Percentiles rank a stretch among this genome's conserved stretches.
phyloP scores from a whole-genome alignment of 768 basidiomycete genomes.

The Gloeophyllum trabeum region DNA sequence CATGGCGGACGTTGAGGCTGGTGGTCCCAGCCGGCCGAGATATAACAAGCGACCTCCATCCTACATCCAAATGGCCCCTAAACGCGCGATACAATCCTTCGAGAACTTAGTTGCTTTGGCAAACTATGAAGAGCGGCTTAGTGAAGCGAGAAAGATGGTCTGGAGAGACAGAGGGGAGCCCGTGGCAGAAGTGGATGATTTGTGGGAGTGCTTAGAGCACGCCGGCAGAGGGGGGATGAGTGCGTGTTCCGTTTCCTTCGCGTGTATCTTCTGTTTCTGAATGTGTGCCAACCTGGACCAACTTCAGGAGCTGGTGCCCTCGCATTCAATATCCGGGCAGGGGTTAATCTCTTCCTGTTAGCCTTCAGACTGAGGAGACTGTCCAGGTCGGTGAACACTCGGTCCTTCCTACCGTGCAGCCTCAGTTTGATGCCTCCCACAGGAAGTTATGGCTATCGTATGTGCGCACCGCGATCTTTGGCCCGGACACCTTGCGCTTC shows the following conservation, averaged over 20 bases:
- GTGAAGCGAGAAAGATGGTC: conserved; percentile 66
- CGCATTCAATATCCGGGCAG: conserved; percentile 73
- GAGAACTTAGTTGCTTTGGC: conserved; percentile 80
- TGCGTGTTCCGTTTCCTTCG: too few species aligned
- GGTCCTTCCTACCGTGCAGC: background rate
- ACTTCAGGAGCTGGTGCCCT: conserved; percentile 65
- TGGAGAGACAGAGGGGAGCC: conserved; percentile 76
- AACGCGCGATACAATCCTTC: conserved; percentile 59
- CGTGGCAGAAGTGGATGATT: conserved; percentile 49
- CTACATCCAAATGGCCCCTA: conserved; percentile 41
- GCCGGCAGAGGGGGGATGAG: conserved; percentile 60
- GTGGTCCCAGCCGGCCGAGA: background rate
- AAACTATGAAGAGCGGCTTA: conserved; percentile 69
- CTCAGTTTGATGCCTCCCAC: background rate
- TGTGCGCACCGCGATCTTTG: conserved; percentile 76
- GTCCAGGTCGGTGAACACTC: conserved; percentile 39
- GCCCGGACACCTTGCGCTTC: conserved; percentile 33
- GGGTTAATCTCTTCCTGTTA: conserved; percentile 71
- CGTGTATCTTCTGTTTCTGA: too few species aligned
- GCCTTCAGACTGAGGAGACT: conserved; percentile 61
- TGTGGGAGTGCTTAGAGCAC: conserved; percentile 62
- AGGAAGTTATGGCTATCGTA: conserved; percentile 57
- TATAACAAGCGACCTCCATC: conserved; percentile 16
- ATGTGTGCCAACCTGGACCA: too few species aligned
- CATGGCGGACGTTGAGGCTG: background rate